Base-by-base conservation (phyloP, 371 early-diverging fungal genomes). In the Conidiobolus incongruus region DNA sequence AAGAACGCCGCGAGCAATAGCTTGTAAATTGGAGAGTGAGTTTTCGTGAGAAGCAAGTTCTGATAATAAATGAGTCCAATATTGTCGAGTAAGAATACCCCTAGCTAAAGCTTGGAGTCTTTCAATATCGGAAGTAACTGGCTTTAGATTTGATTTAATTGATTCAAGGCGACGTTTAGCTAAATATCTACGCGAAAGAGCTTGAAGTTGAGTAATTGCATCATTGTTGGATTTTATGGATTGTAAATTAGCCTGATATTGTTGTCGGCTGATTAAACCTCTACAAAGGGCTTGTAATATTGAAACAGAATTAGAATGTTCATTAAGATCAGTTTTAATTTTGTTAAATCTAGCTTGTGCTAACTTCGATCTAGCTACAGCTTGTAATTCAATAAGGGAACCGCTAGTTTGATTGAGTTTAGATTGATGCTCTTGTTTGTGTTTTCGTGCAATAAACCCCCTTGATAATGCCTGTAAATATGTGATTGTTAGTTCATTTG, bases 281-380 rank as follows among this genome's bases (percentile, higher is more conserved):
- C 81, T 68, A 31, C 55, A 60, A 16, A 62, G 44, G 22, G 65
- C 52, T 50, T 84, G 85, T 35, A 72, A 67, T 6, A 46, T 49
- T 10, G 53, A 48, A 12, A 73, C 42, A 12, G 54, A 55, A 5
- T 55, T 51, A 13, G 59, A 35, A 33, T 64, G 32, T 50, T 51
- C 2, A 44, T 47, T 50, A 48, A 55, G 45, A 52, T 52, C 37
- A 7, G 5, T 15, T 21, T 21, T 36, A 36, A 8, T 15, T 36
- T 36, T 21, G 6, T 35, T 19, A 20, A 13, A 24, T 4, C 4
- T 38, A 10, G 10, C 63, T 11, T 28, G 39, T 17, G n/a, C 20
- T 8, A 38, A 6, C 13, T 24, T 24, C 22, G 39, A 22, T 28
- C 39, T 7, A 28, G 17, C 11, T 10, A 20, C 39, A 28, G 39